Percentiles rank a stretch among this genome's conserved stretches.
Conservation (phyloP, 371 early-diverging fungal genomes). For the Rhizomucor pusillus region DNA sequence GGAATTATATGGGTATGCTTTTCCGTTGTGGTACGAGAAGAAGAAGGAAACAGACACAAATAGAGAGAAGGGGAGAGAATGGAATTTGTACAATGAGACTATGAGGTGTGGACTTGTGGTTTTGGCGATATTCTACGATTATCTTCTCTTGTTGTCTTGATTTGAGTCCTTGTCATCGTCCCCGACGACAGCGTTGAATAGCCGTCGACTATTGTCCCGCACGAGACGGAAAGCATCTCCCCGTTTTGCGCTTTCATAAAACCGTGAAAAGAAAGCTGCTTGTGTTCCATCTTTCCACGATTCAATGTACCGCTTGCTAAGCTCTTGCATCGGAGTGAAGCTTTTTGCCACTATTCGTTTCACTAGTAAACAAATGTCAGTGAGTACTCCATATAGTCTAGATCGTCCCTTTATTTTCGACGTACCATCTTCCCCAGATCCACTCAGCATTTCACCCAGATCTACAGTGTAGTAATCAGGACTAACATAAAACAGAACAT, state of each 20-base stretch:
- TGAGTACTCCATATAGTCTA: slow-evolving; percentile 5
- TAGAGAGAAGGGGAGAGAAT: not conserved
- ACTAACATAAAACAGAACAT: slow-evolving; percentile 3
- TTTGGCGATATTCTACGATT: not conserved
- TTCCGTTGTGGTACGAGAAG: not conserved
- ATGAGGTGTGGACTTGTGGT: not conserved
- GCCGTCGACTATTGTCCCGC: slow-evolving; percentile 14
- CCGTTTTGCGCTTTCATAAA: slow-evolving; percentile 23
- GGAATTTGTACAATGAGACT: not conserved
- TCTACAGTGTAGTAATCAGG: slow-evolving; percentile 24
- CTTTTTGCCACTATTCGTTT: slow-evolving; percentile 13
- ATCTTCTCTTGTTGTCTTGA: not conserved
- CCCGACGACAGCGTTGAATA: slow-evolving; percentile 9
- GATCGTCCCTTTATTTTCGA: not conserved
- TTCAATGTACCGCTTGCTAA: slow-evolving; percentile 15
- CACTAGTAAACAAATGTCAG: slow-evolving; percentile 4
- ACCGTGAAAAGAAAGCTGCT: slow-evolving; percentile 12
- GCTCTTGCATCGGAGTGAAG: slow-evolving; percentile 19
- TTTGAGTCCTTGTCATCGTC: slow-evolving; percentile 9
- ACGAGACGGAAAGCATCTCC: slow-evolving; percentile 23
- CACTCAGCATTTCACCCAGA: slow-evolving; percentile 17
- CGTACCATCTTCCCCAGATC: slow-evolving; percentile 24
- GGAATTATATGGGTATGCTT: not conserved
- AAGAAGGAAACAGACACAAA: not conserved
- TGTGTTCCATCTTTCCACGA: slow-evolving; percentile 30